Conservation (phyloP, 2,329 filamentous ascomycete species). For the Aspergillus quadrilineatus region DNA sequence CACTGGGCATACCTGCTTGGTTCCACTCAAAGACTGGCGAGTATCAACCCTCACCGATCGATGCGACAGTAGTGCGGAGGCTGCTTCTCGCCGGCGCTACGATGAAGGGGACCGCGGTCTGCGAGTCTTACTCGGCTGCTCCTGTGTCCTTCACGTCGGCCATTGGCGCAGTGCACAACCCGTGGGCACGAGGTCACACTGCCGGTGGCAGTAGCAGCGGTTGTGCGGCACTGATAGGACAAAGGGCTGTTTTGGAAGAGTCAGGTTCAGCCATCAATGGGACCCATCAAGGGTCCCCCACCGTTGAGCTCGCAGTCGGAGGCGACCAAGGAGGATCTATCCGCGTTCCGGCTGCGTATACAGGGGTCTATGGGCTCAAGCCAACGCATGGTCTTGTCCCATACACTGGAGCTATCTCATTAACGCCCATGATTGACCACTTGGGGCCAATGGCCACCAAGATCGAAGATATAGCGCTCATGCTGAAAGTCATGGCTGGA, state of each 20-base stretch:
- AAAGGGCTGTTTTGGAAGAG: not conserved
- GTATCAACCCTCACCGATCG: constrained; percentile 30
- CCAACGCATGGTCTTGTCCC: constrained; percentile 52
- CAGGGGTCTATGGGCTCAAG: constrained; percentile 48
- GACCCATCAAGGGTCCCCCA: not conserved
- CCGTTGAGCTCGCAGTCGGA: constrained; percentile 31
- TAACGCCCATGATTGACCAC: constrained; percentile 47
- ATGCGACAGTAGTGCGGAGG: constrained; percentile 37
- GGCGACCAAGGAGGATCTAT: constrained; percentile 44
- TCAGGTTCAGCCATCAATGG: not conserved
- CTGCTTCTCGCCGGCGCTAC: constrained; percentile 35
- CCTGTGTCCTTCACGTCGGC: constrained; percentile 39
- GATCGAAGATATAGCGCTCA: constrained; percentile 43
- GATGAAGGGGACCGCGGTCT: constrained; percentile 38
- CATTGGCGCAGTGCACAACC: constrained; percentile 39
- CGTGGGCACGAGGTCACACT: constrained; percentile 33
- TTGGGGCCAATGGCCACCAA: constrained; percentile 48
- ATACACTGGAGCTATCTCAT: constrained; percentile 49
- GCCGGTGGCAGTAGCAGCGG: constrained; percentile 39
- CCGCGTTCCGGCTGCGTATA: constrained; percentile 41
- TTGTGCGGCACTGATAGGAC: not conserved
- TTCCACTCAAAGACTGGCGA: constrained; percentile 27
- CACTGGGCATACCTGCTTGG: constrained; percentile 31
- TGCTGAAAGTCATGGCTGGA: constrained; percentile 49
- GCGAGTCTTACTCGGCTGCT: constrained; percentile 41